Conservation (phyloP, 108 stramenopile genomes). For the Pseudonitzschia multistriata region DNA sequence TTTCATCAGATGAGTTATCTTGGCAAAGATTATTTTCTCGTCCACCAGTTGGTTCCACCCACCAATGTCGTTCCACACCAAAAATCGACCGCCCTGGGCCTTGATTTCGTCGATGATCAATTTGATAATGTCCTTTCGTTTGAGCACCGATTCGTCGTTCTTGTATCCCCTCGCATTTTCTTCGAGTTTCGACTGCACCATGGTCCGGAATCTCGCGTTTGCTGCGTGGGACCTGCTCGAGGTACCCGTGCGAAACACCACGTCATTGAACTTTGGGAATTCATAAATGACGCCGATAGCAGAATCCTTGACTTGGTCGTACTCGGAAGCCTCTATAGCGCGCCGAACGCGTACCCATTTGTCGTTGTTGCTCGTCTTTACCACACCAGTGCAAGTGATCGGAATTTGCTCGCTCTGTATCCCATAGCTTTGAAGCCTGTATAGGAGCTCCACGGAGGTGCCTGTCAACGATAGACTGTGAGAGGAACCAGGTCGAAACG, state of each 20-base stretch:
- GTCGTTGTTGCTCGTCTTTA: not conserved
- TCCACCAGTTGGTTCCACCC: not conserved
- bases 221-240: not conserved
- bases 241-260: not conserved
- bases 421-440: constrained; percentile 13
- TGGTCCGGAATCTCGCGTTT: not conserved
- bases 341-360: constrained; percentile 6
- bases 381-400: not conserved
- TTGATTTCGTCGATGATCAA: not conserved
- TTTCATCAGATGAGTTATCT: not conserved
- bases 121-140: not conserved
- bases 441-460: not conserved
- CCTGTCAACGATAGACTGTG: not conserved
- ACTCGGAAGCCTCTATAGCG: not conserved
- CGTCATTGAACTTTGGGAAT: not conserved
- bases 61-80: not conserved
- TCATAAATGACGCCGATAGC: not conserved
- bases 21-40: not conserved
- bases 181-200: not conserved
- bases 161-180: not conserved
- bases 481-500: not conserved
- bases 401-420: constrained; percentile 12
- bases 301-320: too few species aligned
- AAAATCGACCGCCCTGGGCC: not conserved
- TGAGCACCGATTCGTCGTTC: not conserved